A percentile compares a stretch with the other conserved stretches of the same genome.
These are phyloP conservation scores for Rachicladosporium sp. DNA, from an alignment of 2,329 filamentous ascomycete species.

Conservation along the genomic window DNA sequence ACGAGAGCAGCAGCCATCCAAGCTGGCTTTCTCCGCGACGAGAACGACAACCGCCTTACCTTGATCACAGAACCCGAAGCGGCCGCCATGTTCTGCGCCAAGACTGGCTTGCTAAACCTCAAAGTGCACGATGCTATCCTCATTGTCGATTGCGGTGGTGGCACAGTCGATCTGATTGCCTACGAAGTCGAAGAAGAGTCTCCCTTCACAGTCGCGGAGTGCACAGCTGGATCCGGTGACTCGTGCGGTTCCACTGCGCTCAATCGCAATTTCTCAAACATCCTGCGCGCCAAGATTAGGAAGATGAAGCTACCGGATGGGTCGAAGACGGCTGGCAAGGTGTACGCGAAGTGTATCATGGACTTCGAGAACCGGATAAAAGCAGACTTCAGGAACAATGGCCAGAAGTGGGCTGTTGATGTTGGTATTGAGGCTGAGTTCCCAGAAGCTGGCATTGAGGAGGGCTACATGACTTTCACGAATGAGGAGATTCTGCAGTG, in stretches of 20 bases:
- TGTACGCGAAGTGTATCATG: conserved; percentile 99
- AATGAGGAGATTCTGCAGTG: conserved; percentile 98
- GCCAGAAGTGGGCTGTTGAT: conserved; percentile 95
- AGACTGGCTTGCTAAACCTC: conserved; percentile 87
- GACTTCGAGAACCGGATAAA: conserved; percentile 99
- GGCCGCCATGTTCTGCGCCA: conserved; percentile 93
- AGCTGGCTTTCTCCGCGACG: conserved; percentile 88
- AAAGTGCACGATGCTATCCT: conserved; percentile 98
- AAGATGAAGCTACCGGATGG: conserved; percentile 99
- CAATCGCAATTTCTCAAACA: conserved; percentile 97
- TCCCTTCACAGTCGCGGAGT: conserved; percentile 92
- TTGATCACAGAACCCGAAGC: conserved; percentile 94
- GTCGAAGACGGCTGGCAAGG: conserved; percentile 91
- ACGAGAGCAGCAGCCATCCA: conserved; percentile 93
- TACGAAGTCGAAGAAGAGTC: conserved; percentile 98
- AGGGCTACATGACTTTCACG: conserved; percentile 99
- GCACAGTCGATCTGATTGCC: conserved; percentile 96
- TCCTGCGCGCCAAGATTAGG: conserved; percentile 89
- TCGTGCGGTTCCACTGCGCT: conserved; percentile 96
- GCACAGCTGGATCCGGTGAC: conserved; percentile 91
- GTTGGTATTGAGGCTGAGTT: conserved; percentile 98
- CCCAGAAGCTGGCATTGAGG: conserved; percentile 93
- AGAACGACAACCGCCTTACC: conserved; percentile 93
- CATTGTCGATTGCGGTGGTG: conserved; percentile 96
- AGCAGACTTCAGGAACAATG: conserved; percentile 97